These are phyloP conservation scores for Lentinula sp. DNA, from an alignment of 768 basidiomycete genomes.

Conservation along the genomic window DNA sequence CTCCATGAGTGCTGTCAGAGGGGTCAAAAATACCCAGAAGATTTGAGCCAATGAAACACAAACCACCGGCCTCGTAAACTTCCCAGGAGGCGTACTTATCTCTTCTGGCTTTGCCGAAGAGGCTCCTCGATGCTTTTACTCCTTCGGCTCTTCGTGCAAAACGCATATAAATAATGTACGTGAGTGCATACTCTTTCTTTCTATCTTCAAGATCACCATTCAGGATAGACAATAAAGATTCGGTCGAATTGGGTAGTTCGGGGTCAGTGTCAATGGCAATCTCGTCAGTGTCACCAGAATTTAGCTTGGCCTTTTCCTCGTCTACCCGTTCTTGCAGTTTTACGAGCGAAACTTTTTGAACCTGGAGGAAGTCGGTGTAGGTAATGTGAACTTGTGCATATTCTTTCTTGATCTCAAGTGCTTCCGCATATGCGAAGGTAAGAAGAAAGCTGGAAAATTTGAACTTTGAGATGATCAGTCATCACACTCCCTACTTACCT, in stretches of 20 bases:
- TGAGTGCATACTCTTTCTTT: conserved; percentile 69
- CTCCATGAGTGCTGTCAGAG: conserved; percentile 76
- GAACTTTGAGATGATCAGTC: neutral
- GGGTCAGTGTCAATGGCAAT: neutral
- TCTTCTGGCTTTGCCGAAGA: conserved; percentile 81
- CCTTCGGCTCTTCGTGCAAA: conserved; percentile 87
- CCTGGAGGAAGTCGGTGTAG: conserved; percentile 68
- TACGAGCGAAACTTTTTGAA: conserved; percentile 62
- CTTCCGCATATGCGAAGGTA: conserved; percentile 85
- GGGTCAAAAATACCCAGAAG: neutral
- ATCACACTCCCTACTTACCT: conserved; percentile 38
- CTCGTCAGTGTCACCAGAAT: conserved; percentile 15
- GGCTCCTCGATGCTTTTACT: conserved; percentile 65
- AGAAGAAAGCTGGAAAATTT: conserved; percentile 62
- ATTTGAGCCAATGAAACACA: conserved; percentile 13
- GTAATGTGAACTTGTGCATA: conserved; percentile 61
- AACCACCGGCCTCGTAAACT: conserved; percentile 89
- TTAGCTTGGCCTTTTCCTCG: conserved; percentile 17
- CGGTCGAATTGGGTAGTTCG: neutral
- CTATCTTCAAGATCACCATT: conserved; percentile 16
- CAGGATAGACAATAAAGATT: neutral
- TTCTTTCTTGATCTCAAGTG: conserved; percentile 56
- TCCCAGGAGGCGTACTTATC: conserved; percentile 81
- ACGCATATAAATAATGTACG: conserved; percentile 89
- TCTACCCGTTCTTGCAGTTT: conserved; percentile 34